A percentile compares a stretch with the other conserved stretches of the same genome.
These are phyloP conservation scores for Rosellinia necatrix DNA, from an alignment of 2,329 filamentous ascomycete genomes.

Conservation along the genomic window DNA sequence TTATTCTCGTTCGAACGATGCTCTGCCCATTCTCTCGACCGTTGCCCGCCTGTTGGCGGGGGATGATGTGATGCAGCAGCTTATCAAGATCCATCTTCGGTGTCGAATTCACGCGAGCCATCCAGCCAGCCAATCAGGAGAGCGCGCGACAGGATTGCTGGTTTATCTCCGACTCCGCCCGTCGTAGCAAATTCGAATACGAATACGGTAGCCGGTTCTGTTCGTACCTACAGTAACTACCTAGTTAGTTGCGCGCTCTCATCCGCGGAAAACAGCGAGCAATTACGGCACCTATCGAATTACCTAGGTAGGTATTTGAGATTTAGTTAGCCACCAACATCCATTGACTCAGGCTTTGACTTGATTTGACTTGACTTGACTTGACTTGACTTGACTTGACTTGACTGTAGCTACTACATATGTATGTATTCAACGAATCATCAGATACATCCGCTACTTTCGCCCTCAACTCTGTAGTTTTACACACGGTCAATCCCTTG, in stretches of 20 bases:
- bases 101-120: constrained; percentile 11
- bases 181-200: constrained; percentile 25
- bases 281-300: no score
- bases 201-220: constrained; percentile 17
- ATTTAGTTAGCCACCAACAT: no score
- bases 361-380: no score
- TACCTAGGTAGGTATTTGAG: no score
- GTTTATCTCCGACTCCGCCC: constrained; percentile 22
- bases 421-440: no score
- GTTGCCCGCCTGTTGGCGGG: background rate
- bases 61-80: constrained; percentile 18
- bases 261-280: background rate
- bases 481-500: no score
- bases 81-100: background rate
- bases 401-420: no score
- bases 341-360: no score
- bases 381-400: no score
- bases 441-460: no score
- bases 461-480: no score
- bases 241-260: no score
- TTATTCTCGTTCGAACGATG: constrained; percentile 12
- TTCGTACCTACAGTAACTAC: background rate
- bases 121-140: constrained; percentile 13
- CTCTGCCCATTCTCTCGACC: constrained; percentile 17
- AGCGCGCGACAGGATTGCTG: background rate